These are phyloP conservation scores for Carex parvula DNA, from an alignment of 176 grass and related monocot genomes.

Conservation along the genomic window DNA sequence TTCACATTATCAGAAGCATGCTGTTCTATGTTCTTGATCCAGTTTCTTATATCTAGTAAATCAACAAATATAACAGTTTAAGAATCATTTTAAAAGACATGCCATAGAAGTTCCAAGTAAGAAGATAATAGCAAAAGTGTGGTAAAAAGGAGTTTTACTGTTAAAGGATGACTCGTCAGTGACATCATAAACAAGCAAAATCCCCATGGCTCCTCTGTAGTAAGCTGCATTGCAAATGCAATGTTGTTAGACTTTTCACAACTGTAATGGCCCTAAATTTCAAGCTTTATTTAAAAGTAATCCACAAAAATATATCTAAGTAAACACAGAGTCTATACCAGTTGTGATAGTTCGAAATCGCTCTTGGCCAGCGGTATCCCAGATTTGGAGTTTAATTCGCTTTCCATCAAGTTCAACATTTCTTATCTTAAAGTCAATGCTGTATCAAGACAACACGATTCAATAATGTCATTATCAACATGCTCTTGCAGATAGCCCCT, in stretches of 20 bases:
- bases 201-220: slow-evolving; percentile 68
- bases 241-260: neutral
- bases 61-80: neutral
- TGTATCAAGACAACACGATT: slow-evolving; percentile 16
- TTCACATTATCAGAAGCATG: slow-evolving; percentile 54
- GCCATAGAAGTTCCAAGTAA: neutral
- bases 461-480: neutral
- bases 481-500: neutral
- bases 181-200: slow-evolving; percentile 77
- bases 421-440: slow-evolving; percentile 72
- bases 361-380: slow-evolving; percentile 72
- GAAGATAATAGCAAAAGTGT: neutral
- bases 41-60: slow-evolving; percentile 63
- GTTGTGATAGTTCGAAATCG: slow-evolving; percentile 69
- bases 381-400: slow-evolving; percentile 69
- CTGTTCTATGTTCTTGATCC: slow-evolving; percentile 69
- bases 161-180: slow-evolving; percentile 63
- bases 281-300: neutral
- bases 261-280: neutral
- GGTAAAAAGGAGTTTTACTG: slow-evolving; percentile 34
- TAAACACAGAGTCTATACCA: slow-evolving; percentile 29
- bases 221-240: slow-evolving; percentile 49
- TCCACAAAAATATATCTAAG: neutral
- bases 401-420: slow-evolving; percentile 64
- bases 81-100: neutral